Evolutionary conservation across 1,284 basidiomycete genomes (phyloP).

Genomic region (Austroboletus novae-zelandiae): DNA sequence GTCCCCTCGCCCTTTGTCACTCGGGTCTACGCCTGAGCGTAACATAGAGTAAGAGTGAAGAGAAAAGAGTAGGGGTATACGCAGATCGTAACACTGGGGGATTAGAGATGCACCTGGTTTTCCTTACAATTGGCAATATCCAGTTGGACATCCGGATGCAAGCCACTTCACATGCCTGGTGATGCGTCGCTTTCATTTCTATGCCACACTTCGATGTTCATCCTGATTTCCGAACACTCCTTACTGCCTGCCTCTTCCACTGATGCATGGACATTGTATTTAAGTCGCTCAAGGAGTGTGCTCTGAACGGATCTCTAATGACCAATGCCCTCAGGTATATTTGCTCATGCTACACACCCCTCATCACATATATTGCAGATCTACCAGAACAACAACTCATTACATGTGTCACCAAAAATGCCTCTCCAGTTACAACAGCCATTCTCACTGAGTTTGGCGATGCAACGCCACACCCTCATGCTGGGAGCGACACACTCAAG

Average conservation of each 20-base stretch:
- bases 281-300: neutral
- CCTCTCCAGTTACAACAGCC: neutral
- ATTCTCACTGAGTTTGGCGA: neutral
- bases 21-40: too few relatives aligned
- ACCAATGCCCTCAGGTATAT: neutral
- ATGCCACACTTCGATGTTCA: neutral
- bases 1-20: too few relatives aligned
- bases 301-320: neutral
- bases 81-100: too few relatives aligned
- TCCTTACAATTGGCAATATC: slow-evolving; percentile 11
- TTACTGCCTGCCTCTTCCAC: slow-evolving; percentile 4
- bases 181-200: slow-evolving; percentile 5
- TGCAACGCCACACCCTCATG: neutral
- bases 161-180: slow-evolving; percentile 5
- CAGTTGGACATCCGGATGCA: slow-evolving; percentile 7
- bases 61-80: too few relatives aligned
- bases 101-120: slow-evolving; percentile 8
- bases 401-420: neutral
- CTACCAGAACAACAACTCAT: slow-evolving; percentile 4
- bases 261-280: slow-evolving; percentile 3
- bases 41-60: too few relatives aligned
- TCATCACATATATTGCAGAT: slow-evolving; percentile 9
- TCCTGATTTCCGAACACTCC: neutral
- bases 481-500: too few relatives aligned
- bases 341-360: slow-evolving; percentile 1